Evolutionary conservation across 2,329 filamentous ascomycete species (phyloP), one percentile per base, ranked within the genome.

Genomic region (Apiospora saccharicola): DNA sequence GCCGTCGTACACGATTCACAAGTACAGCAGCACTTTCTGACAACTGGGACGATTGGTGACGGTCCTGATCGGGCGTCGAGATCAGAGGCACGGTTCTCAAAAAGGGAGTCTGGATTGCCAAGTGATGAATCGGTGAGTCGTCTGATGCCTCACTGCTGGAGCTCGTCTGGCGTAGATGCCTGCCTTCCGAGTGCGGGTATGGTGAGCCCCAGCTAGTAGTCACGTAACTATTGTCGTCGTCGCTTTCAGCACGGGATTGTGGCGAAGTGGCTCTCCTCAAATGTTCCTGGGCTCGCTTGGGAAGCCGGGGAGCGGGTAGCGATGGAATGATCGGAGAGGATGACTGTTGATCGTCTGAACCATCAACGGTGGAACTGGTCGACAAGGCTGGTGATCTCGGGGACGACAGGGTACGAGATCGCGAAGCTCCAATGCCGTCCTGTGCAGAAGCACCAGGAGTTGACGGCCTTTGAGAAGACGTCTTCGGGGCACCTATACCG

Each of bases 141-240:
- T 90, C 89, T 3, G 89, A 91, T 72, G 83, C 83, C 77, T 87
- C 89, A 81, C 89, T 91, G 79, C 88, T 88, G 75, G 86, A 85
- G 76, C 88, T 90, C 74, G 85, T 82, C 71, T 83, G 83, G 70
- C 86, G 86, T 71, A 87, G 83, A 73, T 87, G 82, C 67, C 79
- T 82, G 76, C 81, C 82, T 72, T 89, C 92, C 51, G 92, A 88
- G 74, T 88, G 88, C 71, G 93, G 91, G 83, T 98, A 98, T 30
- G 95, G 95, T 71, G 95, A 98, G 72, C 95, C 95, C 95, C 95
- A 98, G 81, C 92, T 95, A 68, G 94, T 92, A 67, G 94, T 96
- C 73, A 87, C 87, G 81, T 89, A 90, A 72, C 82, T 83, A 57
- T 78, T 79, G 69, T 85, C 84, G 75, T 82, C 81, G 69, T 77